These are phyloP conservation scores for Stagonosporopsis chrysanthemi DNA, from an alignment of 2,329 filamentous ascomycete genomes.

Conservation along the genomic window DNA sequence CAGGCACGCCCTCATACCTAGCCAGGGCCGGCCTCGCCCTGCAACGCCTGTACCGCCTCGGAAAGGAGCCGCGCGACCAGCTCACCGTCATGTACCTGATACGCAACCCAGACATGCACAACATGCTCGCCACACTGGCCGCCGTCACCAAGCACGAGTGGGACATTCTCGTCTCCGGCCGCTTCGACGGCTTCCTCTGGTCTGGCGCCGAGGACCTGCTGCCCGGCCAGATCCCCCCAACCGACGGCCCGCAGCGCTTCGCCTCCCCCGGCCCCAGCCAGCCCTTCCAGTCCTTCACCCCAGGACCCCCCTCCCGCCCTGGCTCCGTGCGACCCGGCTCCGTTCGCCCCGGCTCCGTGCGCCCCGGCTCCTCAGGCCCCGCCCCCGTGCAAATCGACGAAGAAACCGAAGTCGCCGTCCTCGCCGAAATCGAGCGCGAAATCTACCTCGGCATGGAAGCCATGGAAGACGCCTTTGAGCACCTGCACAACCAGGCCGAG, in stretches of 20 bases:
- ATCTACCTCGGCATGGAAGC: constrained; percentile 95
- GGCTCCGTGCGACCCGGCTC: constrained; percentile 32
- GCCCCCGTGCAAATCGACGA: constrained; percentile 89
- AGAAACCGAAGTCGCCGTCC: constrained; percentile 87
- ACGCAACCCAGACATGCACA: constrained; percentile 81
- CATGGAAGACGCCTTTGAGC: constrained; percentile 92
- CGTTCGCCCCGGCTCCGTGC: constrained; percentile 48
- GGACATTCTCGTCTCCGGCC: constrained; percentile 92
- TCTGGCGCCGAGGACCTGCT: constrained; percentile 76
- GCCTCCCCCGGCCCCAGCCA: constrained; percentile 51
- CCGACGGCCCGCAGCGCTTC: constrained; percentile 48
- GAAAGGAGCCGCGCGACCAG: constrained; percentile 77
- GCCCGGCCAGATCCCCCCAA: constrained; percentile 52
- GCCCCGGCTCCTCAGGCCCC: constrained; percentile 37
- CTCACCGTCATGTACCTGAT: constrained; percentile 87
- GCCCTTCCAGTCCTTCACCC: constrained; percentile 47
- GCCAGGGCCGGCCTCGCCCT: constrained; percentile 78
- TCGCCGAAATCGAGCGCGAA: constrained; percentile 90
- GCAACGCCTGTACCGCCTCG: constrained; percentile 82
- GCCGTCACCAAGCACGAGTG: constrained; percentile 93
- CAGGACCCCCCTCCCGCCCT: constrained; percentile 28
- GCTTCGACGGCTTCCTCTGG: constrained; percentile 95
- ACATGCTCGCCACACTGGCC: constrained; percentile 83
- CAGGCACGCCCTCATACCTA: constrained; percentile 73
- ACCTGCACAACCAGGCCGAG: constrained; percentile 85